Evolutionary conservation across 257 asterid genomes (phyloP).

Genomic region (Primulina huaijiensis): DNA sequence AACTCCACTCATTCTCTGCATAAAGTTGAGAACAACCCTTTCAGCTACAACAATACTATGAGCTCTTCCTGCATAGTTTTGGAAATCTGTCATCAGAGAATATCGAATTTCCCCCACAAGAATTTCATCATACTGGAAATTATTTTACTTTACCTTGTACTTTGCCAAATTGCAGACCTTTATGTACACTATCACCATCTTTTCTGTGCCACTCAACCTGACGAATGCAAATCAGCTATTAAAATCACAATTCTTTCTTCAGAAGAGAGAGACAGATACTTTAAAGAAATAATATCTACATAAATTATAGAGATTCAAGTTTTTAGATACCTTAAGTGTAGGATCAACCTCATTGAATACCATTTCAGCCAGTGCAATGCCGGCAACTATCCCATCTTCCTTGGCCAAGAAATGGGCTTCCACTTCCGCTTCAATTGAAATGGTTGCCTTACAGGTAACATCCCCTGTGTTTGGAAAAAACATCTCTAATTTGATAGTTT

Average conservation of each 20-base stretch:
- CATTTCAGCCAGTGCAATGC: slow-evolving; percentile 92
- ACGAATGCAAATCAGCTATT: slow-evolving; percentile 20
- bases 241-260: slow-evolving; percentile 12
- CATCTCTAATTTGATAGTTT: not conserved
- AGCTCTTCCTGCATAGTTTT: slow-evolving; percentile 64
- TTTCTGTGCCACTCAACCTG: slow-evolving; percentile 79
- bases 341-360: slow-evolving; percentile 81
- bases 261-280: slow-evolving; percentile 1
- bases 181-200: slow-evolving; percentile 80
- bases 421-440: slow-evolving; percentile 80
- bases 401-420: slow-evolving; percentile 92
- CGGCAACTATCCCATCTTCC: slow-evolving; percentile 92
- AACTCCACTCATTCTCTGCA: slow-evolving; percentile 99
- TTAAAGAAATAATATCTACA: slow-evolving; percentile 1
- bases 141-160: slow-evolving; percentile 56
- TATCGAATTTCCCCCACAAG: slow-evolving; percentile 1
- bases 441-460: slow-evolving; percentile 92
- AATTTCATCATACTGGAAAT: not conserved
- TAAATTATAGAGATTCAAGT: not conserved
- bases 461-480: slow-evolving; percentile 54
- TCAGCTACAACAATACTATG: slow-evolving; percentile 88
- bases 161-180: slow-evolving; percentile 91
- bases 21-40: slow-evolving; percentile 95
- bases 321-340: slow-evolving; percentile 61
- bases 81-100: slow-evolving; percentile 15